Evolutionary conservation across 2,329 filamentous ascomycete species (phyloP), one percentile per base, ranked within the genome.

Genomic region (Ophiostoma sp.): DNA sequence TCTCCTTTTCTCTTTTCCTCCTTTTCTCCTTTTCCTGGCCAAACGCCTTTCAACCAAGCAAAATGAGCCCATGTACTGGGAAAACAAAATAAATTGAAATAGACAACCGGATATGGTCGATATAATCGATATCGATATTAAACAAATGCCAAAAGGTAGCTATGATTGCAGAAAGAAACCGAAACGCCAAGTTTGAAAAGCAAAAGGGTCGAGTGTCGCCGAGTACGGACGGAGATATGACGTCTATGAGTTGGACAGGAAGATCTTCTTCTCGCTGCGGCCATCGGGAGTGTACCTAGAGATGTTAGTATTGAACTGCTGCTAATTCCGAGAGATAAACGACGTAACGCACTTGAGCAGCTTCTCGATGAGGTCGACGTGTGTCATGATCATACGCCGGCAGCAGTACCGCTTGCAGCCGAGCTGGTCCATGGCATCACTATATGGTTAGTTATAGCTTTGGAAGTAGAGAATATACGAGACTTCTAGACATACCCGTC

Each of bases 301-400:
- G 33, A 17, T 54, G n/a, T 23, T 36, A 67, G 44, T 20, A 60
- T 70, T 41, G 70, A 68, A 31, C 31, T 44, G 11, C 23, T 27
- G 23, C n/a, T 39, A 4, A 36, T 31, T 17, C 4, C 13, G 13
- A 33, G 6, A 11, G 6, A 27, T 7, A 23, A 44, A 41, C 54
- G 20, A 23, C 6, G 15, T 70, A 35, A 76, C 87, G 76, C 89
- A 96, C 92, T 94, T 92, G 74, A 99, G 88, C 68, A 99, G 88
- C 83, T 99, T 99, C 85, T 99, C 95, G 76, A 99, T 97, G 73
- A 99, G 85, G 80, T 99, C 95, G 77, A 99, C 95, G 81, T 99
- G 95, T 72, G 95, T 99, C 91, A 99, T 97, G 80, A 99, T 89
- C 95, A 99, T 99, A 77, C 95, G 91, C 76, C 95, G 92, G 84